phyloP scores from a whole-genome alignment of 2,329 filamentous ascomycete species.

The Eutypa lata region DNA sequence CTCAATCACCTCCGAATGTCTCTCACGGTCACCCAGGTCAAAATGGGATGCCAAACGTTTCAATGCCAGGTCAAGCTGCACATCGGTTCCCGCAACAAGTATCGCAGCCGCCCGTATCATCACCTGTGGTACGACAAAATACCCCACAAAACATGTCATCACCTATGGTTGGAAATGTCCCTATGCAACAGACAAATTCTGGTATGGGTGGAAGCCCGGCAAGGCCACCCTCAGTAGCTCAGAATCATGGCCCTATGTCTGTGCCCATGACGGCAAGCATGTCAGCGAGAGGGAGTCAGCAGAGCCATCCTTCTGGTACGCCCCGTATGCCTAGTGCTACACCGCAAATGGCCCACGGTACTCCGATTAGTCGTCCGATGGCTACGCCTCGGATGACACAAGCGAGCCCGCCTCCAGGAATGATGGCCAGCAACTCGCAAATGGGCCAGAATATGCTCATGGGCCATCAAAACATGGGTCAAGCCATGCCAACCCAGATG shows the following conservation, averaged over 20 bases:
- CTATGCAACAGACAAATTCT: slow-evolving; percentile 65
- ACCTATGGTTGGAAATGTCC: slow-evolving; percentile 58
- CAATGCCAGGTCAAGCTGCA: slow-evolving; percentile 39
- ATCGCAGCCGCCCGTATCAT: slow-evolving; percentile 62
- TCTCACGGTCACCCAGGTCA: slow-evolving; percentile 42
- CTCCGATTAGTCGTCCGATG: slow-evolving; percentile 52
- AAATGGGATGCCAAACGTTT: slow-evolving; percentile 40
- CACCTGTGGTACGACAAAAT: slow-evolving; percentile 62
- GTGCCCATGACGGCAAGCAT: slow-evolving; percentile 61
- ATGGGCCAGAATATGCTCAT: slow-evolving; percentile 54
- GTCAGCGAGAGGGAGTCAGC: slow-evolving; percentile 63
- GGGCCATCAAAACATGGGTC: slow-evolving; percentile 38
- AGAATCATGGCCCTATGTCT: slow-evolving; percentile 54
- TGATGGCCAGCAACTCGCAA: slow-evolving; percentile 57
- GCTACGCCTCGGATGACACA: slow-evolving; percentile 62
- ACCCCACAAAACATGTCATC: slow-evolving; percentile 65
- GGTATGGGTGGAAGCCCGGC: slow-evolving; percentile 67
- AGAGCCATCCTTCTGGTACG: slow-evolving; percentile 62
- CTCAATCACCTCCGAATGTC: slow-evolving; percentile 29
- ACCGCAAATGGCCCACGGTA: slow-evolving; percentile 58
- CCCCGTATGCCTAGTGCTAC: slow-evolving; percentile 61
- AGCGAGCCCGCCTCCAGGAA: slow-evolving; percentile 57
- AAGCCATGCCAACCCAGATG: slow-evolving; percentile 34
- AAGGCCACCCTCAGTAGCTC: slow-evolving; percentile 63
- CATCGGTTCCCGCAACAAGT: slow-evolving; percentile 53